Evolutionary conservation across 768 basidiomycete genomes (phyloP), one percentile per base, ranked within the genome.

Genomic region (Boletus rubropictus): DNA sequence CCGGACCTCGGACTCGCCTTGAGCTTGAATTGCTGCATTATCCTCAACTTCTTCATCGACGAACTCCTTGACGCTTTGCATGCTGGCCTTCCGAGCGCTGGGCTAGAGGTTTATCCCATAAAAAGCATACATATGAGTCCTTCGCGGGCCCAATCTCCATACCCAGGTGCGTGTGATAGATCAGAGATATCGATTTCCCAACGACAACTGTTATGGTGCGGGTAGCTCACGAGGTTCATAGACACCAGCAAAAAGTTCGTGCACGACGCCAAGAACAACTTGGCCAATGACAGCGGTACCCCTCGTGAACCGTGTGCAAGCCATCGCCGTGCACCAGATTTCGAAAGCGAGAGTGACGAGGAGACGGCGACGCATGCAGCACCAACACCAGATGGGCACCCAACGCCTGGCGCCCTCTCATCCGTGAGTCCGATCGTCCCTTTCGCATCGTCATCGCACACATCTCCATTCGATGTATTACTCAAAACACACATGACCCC

Each of bases 341-440:
- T 42, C 47, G 45, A 55, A 17, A 51, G 42, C 32, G 66, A 58
- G 29, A 52, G 42, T 5, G 49, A 42, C 8, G 52, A 51, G 27
- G 55, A 50, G 24, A 39, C 39, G 29, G 3, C 35, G 5, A 7
- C 14, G 27, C 27, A 18, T 12, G 32, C 20, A 14, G 10, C 35
- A 7, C 25, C 44, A 14, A 12, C 35, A 7, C 25, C 44, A 1
- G 24, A 43, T n/a, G 22, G 8, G 1, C 34, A 42, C 24, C 24
- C 42, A 3, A 41, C 3, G 4, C 12, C 29, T 1, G 15, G 7
- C 34, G 22, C 27, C 28, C 7, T 42, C 37, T 14, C 47, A 34
- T 45, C 51, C 20, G 59, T 60, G 46, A 60, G 58, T 60, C 36
- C 17, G 15, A 25, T 40, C 24, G 27, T 21, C 29, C 11, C 28